These are phyloP conservation scores for Arthrobotrys entomopaga DNA, from an alignment of 2,329 filamentous ascomycete genomes.

Conservation along the genomic window DNA sequence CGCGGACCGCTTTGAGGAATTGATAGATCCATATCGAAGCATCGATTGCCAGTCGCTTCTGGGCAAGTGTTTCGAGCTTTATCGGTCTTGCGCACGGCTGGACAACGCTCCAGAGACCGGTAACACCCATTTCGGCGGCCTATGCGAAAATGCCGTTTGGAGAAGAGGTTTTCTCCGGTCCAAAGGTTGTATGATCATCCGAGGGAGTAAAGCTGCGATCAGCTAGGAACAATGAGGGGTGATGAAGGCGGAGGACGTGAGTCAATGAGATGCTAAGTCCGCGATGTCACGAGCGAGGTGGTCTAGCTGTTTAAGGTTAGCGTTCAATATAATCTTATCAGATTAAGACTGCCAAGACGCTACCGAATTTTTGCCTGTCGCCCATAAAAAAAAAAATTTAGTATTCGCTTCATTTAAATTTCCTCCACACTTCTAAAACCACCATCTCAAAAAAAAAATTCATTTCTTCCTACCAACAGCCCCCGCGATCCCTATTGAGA, in stretches of 20 bases:
- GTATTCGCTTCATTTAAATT: constrained; percentile 1
- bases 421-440: constrained; percentile 18
- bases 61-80: constrained; percentile 94
- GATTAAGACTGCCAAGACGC: constrained; percentile 35
- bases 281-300: constrained; percentile 45
- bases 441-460: constrained; percentile 17
- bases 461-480: constrained; percentile 24
- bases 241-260: constrained; percentile 36
- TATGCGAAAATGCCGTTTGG: constrained; percentile 11
- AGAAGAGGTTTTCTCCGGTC: constrained; percentile 32
- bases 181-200: constrained; percentile 23
- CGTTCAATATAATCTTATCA: constrained; percentile 43
- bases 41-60: constrained; percentile 94
- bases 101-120: constrained; percentile 94
- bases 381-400: background rate
- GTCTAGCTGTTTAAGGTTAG: constrained; percentile 35
- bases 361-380: constrained; percentile 7
- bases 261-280: constrained; percentile 35
- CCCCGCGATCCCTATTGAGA: background rate
- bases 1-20: constrained; percentile 96
- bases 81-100: constrained; percentile 95
- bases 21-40: constrained; percentile 99
- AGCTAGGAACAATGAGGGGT: constrained; percentile 13
- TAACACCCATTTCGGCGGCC: constrained; percentile 81
- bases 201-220: constrained; percentile 18